Conservation (phyloP, 345 rosid species). For the Barbarea vulgaris region DNA sequence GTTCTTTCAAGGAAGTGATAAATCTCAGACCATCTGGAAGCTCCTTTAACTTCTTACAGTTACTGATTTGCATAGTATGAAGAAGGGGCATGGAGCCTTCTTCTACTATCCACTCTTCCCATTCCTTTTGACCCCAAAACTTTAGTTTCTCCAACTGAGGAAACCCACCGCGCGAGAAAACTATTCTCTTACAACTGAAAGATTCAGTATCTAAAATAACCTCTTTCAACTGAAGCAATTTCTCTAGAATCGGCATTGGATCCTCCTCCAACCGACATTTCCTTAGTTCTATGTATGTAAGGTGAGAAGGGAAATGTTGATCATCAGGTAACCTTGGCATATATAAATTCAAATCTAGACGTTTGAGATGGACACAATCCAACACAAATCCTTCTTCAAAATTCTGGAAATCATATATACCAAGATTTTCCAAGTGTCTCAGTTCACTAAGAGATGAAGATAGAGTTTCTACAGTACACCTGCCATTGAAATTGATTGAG, state of each 20-base stretch:
- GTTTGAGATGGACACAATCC: background rate
- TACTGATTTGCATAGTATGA: slow-evolving; percentile 27
- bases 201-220: background rate
- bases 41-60: slow-evolving; percentile 22
- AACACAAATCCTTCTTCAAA: background rate
- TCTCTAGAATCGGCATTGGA: slow-evolving; percentile 47
- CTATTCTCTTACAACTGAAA: slow-evolving; percentile 34
- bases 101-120: slow-evolving; percentile 25
- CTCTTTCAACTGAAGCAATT: slow-evolving; percentile 35
- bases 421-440: background rate
- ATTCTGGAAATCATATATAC: too few species aligned
- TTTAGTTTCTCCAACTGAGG: background rate
- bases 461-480: background rate
- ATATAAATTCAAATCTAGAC: background rate
- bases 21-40: slow-evolving; percentile 19
- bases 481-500: background rate
- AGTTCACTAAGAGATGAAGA: slow-evolving; percentile 11
- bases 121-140: rapidly evolving
- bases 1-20: background rate
- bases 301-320: too few species aligned
- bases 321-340: too few species aligned
- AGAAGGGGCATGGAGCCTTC: slow-evolving; percentile 39
- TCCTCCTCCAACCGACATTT: slow-evolving; percentile 35
- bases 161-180: slow-evolving; percentile 22
- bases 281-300: slow-evolving; percentile 21